These are phyloP conservation scores for Rhizopogon vinicolor DNA, from an alignment of 768 basidiomycete genomes.

Conservation along the genomic window DNA sequence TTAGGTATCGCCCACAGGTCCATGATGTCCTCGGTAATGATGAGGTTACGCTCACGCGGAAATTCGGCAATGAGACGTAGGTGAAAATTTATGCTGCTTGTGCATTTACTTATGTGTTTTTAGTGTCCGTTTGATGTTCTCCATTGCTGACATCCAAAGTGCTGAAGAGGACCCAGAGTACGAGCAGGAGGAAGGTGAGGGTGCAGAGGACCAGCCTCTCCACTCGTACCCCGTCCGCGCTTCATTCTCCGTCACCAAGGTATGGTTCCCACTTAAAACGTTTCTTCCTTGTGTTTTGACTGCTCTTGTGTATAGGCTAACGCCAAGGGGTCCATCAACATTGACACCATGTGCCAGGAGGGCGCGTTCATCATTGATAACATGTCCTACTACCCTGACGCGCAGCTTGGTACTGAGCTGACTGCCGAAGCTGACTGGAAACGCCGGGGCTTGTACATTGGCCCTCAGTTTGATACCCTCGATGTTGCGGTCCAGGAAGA, in stretches of 20 bases:
- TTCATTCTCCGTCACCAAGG: slow-evolving; percentile 85
- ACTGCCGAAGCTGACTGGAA: slow-evolving; percentile 93
- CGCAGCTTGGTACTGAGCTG: slow-evolving; percentile 65
- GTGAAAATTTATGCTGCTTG: slow-evolving; percentile 21
- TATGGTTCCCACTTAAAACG: slow-evolving; percentile 15
- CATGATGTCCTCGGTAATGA: slow-evolving; percentile 68
- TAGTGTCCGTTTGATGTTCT: slow-evolving; percentile 89
- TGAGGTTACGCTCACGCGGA: slow-evolving; percentile 77
- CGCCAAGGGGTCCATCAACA: slow-evolving; percentile 62
- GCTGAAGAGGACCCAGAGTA: slow-evolving; percentile 34
- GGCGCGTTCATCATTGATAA: slow-evolving; percentile 85
- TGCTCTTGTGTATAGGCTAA: slow-evolving; percentile 32
- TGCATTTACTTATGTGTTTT: not conserved
- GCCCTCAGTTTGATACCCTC: slow-evolving; percentile 91
- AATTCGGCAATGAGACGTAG: slow-evolving; percentile 88
- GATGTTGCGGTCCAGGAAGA: slow-evolving; percentile 86
- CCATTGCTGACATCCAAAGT: slow-evolving; percentile 79
- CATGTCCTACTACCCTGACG: slow-evolving; percentile 78
- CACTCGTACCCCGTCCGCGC: slow-evolving; percentile 69
- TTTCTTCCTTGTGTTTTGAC: not conserved
- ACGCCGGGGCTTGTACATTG: slow-evolving; percentile 87
- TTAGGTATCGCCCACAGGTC: slow-evolving; percentile 40
- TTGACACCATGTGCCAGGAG: slow-evolving; percentile 78
- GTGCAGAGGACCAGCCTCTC: slow-evolving; percentile 23
- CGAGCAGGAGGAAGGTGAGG: slow-evolving; percentile 34